Conservation (phyloP, 2,329 filamentous ascomycete genomes). For the Phaeosphaeria sp. region DNA sequence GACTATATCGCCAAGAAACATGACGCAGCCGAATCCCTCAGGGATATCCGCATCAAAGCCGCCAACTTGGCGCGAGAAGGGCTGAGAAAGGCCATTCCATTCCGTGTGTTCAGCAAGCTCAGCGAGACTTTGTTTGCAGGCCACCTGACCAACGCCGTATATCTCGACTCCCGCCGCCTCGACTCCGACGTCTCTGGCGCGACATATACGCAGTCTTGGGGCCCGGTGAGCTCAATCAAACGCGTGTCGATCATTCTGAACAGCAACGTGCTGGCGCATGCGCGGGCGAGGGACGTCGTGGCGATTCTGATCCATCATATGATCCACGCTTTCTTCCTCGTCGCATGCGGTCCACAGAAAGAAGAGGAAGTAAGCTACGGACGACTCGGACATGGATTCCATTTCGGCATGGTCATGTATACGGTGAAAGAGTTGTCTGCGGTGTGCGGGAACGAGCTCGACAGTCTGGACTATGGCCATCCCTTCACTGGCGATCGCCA, state of each 20-base stretch:
- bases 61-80: slow-evolving; percentile 21
- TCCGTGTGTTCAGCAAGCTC: slow-evolving; percentile 46
- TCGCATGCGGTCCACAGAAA: slow-evolving; percentile 49
- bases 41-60: slow-evolving; percentile 22
- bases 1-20: slow-evolving; percentile 33
- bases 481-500: slow-evolving; percentile 18
- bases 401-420: slow-evolving; percentile 50
- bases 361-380: slow-evolving; percentile 42
- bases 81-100: slow-evolving; percentile 32
- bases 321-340: slow-evolving; percentile 54
- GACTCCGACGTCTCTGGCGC: slow-evolving; percentile 39
- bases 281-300: slow-evolving; percentile 41
- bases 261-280: slow-evolving; percentile 24
- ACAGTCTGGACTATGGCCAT: slow-evolving; percentile 43
- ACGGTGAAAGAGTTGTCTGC: slow-evolving; percentile 45
- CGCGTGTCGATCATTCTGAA: slow-evolving; percentile 50
- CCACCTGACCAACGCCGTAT: slow-evolving; percentile 48
- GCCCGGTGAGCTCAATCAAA: slow-evolving; percentile 29
- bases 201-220: slow-evolving; percentile 43
- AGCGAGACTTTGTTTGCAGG: slow-evolving; percentile 46
- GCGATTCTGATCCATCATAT: slow-evolving; percentile 53
- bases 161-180: slow-evolving; percentile 37
- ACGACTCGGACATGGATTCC: slow-evolving; percentile 46
- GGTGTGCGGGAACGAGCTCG: slow-evolving; percentile 33
- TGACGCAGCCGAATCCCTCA: slow-evolving; percentile 24